Percentiles rank a stretch among this genome's conserved stretches.
These are phyloP conservation scores for Paracoccidioides brasiliensis DNA, from an alignment of 2,329 filamentous ascomycete genomes.

Conservation along the genomic window DNA sequence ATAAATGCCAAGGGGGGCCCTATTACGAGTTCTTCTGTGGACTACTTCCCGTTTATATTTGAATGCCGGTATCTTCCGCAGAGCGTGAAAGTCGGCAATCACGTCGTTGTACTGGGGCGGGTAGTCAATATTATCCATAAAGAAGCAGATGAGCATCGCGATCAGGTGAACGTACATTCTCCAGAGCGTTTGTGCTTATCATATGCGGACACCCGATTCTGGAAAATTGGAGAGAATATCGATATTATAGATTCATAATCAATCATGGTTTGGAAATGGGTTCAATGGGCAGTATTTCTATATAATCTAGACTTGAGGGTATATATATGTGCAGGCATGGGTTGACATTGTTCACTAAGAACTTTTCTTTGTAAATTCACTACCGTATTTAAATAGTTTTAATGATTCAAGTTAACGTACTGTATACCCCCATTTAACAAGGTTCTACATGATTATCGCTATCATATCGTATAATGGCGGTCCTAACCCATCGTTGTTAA, in stretches of 20 bases:
- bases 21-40: conserved; percentile 14
- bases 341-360: neutral
- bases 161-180: conserved; percentile 1
- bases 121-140: conserved; percentile 21
- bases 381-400: no score
- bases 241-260: conserved; percentile 5
- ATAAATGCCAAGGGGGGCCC: conserved; percentile 9
- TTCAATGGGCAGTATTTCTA: neutral
- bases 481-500: no score
- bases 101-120: conserved; percentile 28
- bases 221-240: conserved; percentile 28
- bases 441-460: no score
- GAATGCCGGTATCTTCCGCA: conserved; percentile 27
- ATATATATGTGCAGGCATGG: neutral
- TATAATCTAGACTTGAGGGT: neutral
- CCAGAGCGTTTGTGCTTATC: conserved; percentile 24
- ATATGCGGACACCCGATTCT: conserved; percentile 32
- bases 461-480: no score
- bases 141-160: neutral
- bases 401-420: no score
- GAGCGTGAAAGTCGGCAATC: conserved; percentile 26
- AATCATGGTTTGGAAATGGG: neutral
- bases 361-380: neutral
- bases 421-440: no score
- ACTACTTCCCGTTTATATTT: conserved; percentile 27